phyloP scores from a whole-genome alignment of 176 grass and related monocot genomes.

The Carex kokanica region DNA sequence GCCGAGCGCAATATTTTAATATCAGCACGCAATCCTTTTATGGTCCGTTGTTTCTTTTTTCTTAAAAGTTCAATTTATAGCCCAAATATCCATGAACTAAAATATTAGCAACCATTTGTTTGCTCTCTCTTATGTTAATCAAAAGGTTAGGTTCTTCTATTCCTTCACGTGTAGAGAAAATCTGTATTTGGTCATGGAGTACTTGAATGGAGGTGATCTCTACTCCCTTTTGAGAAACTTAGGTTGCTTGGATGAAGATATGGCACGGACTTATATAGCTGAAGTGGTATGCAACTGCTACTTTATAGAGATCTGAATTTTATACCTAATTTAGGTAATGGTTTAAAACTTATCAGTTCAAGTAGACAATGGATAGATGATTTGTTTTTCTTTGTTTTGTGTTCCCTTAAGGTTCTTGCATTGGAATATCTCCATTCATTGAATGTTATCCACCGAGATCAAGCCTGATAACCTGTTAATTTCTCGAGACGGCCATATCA shows the following conservation, averaged over 20 bases:
- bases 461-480: constrained; percentile 93
- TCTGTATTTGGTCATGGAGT: constrained; percentile 99
- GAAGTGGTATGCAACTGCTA: constrained; percentile 59
- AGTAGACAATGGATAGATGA: background rate
- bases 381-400: background rate
- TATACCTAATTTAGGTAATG: background rate
- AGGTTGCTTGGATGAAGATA: constrained; percentile 88
- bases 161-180: constrained; percentile 99
- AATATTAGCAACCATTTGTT: constrained; percentile 13
- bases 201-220: constrained; percentile 91
- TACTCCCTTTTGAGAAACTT: constrained; percentile 91
- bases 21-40: constrained; percentile 76
- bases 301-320: background rate
- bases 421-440: constrained; percentile 88
- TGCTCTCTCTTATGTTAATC: constrained; percentile 40
- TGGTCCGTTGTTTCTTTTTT: constrained; percentile 33
- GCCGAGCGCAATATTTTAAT: constrained; percentile 91
- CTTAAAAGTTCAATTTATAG: background rate
- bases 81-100: constrained; percentile 10
- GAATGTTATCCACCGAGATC: constrained; percentile 94
- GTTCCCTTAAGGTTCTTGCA: constrained; percentile 65
- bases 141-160: constrained; percentile 95
- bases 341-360: background rate
- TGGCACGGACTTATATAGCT: constrained; percentile 84
- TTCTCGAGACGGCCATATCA: constrained; percentile 79